A percentile compares a stretch with the other conserved stretches of the same genome.
Conservation (phyloP, 805 yeast species). For the Yarrowia porcina region DNA sequence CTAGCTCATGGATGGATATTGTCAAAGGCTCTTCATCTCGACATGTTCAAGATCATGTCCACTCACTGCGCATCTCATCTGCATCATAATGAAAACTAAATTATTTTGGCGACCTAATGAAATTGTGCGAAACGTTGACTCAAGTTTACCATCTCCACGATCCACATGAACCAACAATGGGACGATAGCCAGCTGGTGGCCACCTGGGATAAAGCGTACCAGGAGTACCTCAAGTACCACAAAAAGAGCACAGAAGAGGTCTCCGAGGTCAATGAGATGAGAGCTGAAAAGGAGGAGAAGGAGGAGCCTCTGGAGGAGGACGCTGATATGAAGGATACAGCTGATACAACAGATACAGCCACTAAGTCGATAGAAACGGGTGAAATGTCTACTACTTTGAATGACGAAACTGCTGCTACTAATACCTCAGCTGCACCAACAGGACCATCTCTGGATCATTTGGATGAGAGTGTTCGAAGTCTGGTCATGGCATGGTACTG, state of each 20-base stretch:
- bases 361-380: not conserved
- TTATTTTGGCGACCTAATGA: not conserved
- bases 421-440: not conserved
- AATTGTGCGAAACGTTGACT: not conserved
- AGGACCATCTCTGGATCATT: constrained; percentile 22
- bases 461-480: constrained; percentile 30
- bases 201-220: constrained; percentile 31
- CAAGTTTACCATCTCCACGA: not conserved
- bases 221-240: constrained; percentile 33
- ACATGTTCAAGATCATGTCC: not conserved
- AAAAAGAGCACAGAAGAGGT: not conserved
- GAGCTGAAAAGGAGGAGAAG: not conserved
- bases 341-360: not conserved
- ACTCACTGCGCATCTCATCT: not conserved
- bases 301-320: not conserved
- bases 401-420: not conserved
- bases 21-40: not conserved
- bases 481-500: constrained; percentile 36
- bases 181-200: constrained; percentile 31
- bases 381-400: not conserved
- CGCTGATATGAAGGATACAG: not conserved
- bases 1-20: not conserved
- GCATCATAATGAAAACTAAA: not conserved
- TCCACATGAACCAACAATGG: constrained; percentile 32
- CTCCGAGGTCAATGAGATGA: not conserved